phyloP scores from a whole-genome alignment of 371 early-diverging fungal genomes.

The Apophysomyces sp. region DNA sequence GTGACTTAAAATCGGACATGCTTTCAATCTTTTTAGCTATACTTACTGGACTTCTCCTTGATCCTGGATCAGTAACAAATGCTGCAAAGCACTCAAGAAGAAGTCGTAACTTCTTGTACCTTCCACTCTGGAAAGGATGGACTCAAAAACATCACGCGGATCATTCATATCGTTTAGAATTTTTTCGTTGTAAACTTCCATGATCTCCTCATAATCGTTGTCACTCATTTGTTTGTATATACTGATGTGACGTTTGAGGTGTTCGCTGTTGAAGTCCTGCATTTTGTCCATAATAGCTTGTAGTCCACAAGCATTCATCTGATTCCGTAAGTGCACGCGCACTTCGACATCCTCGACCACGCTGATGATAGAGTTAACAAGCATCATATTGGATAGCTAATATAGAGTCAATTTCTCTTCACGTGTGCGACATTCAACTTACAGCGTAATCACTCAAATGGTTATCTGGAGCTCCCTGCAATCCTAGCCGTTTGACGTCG shows the following conservation, averaged over 20 bases:
- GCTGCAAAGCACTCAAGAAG: slow-evolving; percentile 77
- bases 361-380: slow-evolving; percentile 79
- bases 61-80: slow-evolving; percentile 74
- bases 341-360: slow-evolving; percentile 78
- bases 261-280: slow-evolving; percentile 67
- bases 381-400: slow-evolving; percentile 77
- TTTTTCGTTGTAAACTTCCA: slow-evolving; percentile 76
- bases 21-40: neutral
- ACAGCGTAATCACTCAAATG: slow-evolving; percentile 80
- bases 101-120: slow-evolving; percentile 77
- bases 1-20: neutral
- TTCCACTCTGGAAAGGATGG: slow-evolving; percentile 69
- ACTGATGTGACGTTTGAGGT: slow-evolving; percentile 72
- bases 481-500: slow-evolving; percentile 65
- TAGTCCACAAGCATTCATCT: slow-evolving; percentile 74
- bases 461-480: slow-evolving; percentile 59
- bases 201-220: slow-evolving; percentile 74
- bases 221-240: slow-evolving; percentile 77
- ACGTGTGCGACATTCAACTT: slow-evolving; percentile 11
- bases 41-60: slow-evolving; percentile 52
- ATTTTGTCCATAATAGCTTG: slow-evolving; percentile 74
- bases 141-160: slow-evolving; percentile 76
- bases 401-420: neutral
- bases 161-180: slow-evolving; percentile 79
- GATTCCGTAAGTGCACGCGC: slow-evolving; percentile 75